phyloP scores from a whole-genome alignment of 108 stramenopile genomes.

The Mediolabrus comicus region DNA sequence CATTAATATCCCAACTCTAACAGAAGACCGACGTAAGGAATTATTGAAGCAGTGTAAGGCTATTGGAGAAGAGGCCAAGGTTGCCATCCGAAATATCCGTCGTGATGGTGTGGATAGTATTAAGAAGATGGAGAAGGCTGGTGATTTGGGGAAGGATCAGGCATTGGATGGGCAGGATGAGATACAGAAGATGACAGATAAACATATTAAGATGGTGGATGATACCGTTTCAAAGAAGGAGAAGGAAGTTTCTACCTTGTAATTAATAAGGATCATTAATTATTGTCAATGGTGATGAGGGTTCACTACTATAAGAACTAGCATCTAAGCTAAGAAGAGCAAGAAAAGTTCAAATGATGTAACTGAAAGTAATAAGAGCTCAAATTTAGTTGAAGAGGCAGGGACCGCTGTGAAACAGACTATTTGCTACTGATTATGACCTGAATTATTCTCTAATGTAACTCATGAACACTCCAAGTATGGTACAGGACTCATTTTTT shows the following conservation, averaged over 20 bases:
- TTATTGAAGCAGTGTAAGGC: conserved; percentile 91
- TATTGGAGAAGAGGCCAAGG: conserved; percentile 95
- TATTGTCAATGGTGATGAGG: no score
- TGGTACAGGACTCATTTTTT: no score
- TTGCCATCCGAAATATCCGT: conserved; percentile 85
- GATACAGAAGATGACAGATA: conserved; percentile 91
- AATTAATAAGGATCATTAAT: conserved; percentile 14
- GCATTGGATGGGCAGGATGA: conserved; percentile 74
- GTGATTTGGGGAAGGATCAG: conserved; percentile 86
- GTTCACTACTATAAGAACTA: no score
- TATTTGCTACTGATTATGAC: no score
- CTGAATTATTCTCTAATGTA: no score
- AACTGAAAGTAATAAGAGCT: no score
- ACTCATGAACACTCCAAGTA: no score
- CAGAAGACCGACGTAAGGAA: conserved; percentile 95
- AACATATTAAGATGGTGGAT: conserved; percentile 85
- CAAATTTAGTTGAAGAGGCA: no score
- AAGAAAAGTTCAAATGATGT: no score
- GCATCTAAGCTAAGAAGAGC: no score
- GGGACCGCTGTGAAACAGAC: no score
- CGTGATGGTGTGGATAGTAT: conserved; percentile 86
- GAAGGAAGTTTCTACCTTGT: conserved; percentile 93
- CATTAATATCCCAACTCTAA: conserved; percentile 90
- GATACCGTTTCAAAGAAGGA: conserved; percentile 88
- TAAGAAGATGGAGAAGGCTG: conserved; percentile 92